These are phyloP conservation scores for Alternaria arborescens DNA, from an alignment of 2,329 filamentous ascomycete species.

Conservation along the genomic window DNA sequence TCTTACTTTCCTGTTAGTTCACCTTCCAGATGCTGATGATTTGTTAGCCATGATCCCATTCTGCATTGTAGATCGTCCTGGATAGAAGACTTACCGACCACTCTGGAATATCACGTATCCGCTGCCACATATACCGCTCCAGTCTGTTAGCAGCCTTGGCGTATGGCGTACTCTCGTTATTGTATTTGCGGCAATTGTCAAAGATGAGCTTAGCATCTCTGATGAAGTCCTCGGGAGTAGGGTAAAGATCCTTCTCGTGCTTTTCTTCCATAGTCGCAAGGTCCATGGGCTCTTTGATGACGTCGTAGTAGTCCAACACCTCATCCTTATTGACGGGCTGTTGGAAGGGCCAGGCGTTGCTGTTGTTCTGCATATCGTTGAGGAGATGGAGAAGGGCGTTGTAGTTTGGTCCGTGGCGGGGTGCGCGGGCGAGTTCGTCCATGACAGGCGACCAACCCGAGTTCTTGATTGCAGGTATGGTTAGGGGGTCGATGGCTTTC, in stretches of 20 bases:
- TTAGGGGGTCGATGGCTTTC: slow-evolving; percentile 81
- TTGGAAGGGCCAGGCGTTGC: slow-evolving; percentile 92
- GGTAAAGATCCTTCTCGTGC: slow-evolving; percentile 91
- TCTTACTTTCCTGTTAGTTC: slow-evolving; percentile 40
- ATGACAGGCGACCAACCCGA: slow-evolving; percentile 97
- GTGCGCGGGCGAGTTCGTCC: slow-evolving; percentile 94
- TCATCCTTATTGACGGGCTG: slow-evolving; percentile 94
- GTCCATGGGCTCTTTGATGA: slow-evolving; percentile 98
- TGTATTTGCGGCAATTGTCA: slow-evolving; percentile 94
- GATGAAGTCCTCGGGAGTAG: slow-evolving; percentile 90
- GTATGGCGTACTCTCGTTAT: slow-evolving; percentile 93
- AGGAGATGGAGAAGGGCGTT: slow-evolving; percentile 91
- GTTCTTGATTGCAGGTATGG: slow-evolving; percentile 84
- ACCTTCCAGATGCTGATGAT: slow-evolving; percentile 40
- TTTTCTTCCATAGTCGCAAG: slow-evolving; percentile 94
- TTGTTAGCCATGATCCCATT: slow-evolving; percentile 6
- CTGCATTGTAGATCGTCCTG: neutral
- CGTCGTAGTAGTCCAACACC: slow-evolving; percentile 98
- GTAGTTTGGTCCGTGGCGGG: slow-evolving; percentile 95
- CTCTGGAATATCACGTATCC: slow-evolving; percentile 90
- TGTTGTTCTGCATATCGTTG: slow-evolving; percentile 94
- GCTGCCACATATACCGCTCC: slow-evolving; percentile 93
- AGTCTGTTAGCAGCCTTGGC: slow-evolving; percentile 94
- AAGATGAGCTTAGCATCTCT: slow-evolving; percentile 89
- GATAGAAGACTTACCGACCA: slow-evolving; percentile 63